A percentile compares a stretch with the other conserved stretches of the same genome.
phyloP scores from a whole-genome alignment of 352 stramenopile genomes.

The Peronospora tabacina region DNA sequence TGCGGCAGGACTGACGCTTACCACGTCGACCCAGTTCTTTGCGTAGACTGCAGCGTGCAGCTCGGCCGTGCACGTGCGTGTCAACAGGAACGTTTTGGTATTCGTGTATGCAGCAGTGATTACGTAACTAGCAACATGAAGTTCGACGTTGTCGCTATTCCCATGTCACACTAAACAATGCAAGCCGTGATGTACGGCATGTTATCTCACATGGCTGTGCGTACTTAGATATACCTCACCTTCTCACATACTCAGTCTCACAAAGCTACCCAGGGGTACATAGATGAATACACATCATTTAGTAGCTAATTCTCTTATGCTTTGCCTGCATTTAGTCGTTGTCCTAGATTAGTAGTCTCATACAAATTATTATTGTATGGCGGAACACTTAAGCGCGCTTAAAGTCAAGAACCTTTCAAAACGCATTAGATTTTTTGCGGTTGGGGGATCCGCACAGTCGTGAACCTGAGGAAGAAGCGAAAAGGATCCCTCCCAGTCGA shows the following conservation, averaged over 20 bases:
- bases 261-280: neutral
- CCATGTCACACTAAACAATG: slow-evolving; percentile 9
- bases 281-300: neutral
- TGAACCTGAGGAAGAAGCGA: slow-evolving; percentile 62
- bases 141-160: too few relatives aligned
- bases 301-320: too few relatives aligned
- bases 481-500: slow-evolving; percentile 23
- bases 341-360: neutral
- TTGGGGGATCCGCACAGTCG: slow-evolving; percentile 37
- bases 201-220: too few relatives aligned
- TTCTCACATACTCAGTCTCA: too few relatives aligned
- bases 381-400: slow-evolving; percentile 26
- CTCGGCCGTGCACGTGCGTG: neutral
- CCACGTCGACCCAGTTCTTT: slow-evolving; percentile 42
- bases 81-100: neutral
- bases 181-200: neutral
- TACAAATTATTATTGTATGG: neutral
- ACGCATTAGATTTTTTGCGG: slow-evolving; percentile 17
- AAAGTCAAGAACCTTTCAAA: slow-evolving; percentile 6
- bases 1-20: slow-evolving; percentile 50
- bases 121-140: neutral
- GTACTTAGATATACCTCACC: too few relatives aligned
- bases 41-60: slow-evolving; percentile 10
- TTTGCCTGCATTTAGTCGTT: neutral
- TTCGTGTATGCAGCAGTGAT: neutral